Percentiles rank a stretch among this genome's conserved stretches.
Conservation (phyloP, 106 monocot genomes). For the Agapanthus africanus region DNA sequence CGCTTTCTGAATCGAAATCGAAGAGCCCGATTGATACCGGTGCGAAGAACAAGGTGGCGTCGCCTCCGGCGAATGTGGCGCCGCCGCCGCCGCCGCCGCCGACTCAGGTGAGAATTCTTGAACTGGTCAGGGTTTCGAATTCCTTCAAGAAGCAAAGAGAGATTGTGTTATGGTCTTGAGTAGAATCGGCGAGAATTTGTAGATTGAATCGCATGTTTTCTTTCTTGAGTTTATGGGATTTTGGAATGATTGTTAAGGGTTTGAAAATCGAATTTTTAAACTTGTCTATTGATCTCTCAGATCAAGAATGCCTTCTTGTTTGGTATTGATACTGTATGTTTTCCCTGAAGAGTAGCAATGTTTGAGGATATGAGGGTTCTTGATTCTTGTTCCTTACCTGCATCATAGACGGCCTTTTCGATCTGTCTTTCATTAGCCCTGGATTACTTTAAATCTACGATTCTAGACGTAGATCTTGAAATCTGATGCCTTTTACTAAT, state of each 20-base stretch:
- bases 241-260: too few species aligned
- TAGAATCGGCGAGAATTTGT: not conserved
- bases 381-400: too few species aligned
- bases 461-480: not conserved
- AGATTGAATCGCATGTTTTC: not conserved
- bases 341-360: too few species aligned
- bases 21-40: not conserved
- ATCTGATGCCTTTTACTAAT: not conserved
- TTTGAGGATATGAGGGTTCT: too few species aligned
- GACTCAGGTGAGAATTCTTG: not conserved
- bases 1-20: not conserved
- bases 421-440: not conserved
- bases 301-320: not conserved
- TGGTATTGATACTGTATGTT: not conserved
- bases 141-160: not conserved
- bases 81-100: not conserved
- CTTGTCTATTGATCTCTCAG: too few species aligned
- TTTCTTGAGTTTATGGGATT: too few species aligned
- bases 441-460: not conserved
- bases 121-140: not conserved
- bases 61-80: not conserved
- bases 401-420: not conserved
- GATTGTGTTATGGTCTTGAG: not conserved
- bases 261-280: too few species aligned
- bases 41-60: not conserved